Conservation (phyloP, 2,329 filamentous ascomycete genomes). For the Hypoxylon sp. region DNA sequence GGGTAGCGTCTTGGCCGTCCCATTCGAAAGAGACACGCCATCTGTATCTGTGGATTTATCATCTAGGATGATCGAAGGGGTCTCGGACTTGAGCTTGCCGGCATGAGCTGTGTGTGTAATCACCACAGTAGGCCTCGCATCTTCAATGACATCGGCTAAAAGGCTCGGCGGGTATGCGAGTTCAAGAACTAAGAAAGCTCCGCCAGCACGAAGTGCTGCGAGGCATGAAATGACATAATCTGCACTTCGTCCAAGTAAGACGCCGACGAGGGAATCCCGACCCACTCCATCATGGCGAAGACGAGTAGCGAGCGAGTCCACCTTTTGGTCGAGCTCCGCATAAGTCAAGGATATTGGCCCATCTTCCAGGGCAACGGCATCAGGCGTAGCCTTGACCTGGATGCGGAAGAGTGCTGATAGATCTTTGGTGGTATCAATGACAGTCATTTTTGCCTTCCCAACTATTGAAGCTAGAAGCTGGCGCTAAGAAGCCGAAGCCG, state of each 20-base stretch:
- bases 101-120: conserved; percentile 75
- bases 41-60: conserved; percentile 53
- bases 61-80: conserved; percentile 75
- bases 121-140: conserved; percentile 77
- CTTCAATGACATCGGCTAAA: conserved; percentile 80
- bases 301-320: conserved; percentile 71
- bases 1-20: conserved; percentile 58
- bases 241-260: conserved; percentile 79
- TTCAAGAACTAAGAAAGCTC: conserved; percentile 84
- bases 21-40: conserved; percentile 43
- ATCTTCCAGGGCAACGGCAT: conserved; percentile 79
- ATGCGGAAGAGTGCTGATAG: conserved; percentile 77
- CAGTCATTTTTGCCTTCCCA: conserved; percentile 62
- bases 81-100: conserved; percentile 71
- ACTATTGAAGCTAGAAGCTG: conserved; percentile 4
- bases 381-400: conserved; percentile 76
- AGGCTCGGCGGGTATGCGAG: conserved; percentile 81
- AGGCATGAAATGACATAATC: conserved; percentile 84
- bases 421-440: conserved; percentile 79
- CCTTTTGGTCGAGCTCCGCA: conserved; percentile 75
- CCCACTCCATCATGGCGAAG: conserved; percentile 76
- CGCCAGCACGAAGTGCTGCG: conserved; percentile 81
- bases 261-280: conserved; percentile 79
- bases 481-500: not conserved
- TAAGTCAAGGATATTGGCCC: conserved; percentile 76